Conservation (phyloP, 768 basidiomycete species). For the Solioccasus polychromus region DNA sequence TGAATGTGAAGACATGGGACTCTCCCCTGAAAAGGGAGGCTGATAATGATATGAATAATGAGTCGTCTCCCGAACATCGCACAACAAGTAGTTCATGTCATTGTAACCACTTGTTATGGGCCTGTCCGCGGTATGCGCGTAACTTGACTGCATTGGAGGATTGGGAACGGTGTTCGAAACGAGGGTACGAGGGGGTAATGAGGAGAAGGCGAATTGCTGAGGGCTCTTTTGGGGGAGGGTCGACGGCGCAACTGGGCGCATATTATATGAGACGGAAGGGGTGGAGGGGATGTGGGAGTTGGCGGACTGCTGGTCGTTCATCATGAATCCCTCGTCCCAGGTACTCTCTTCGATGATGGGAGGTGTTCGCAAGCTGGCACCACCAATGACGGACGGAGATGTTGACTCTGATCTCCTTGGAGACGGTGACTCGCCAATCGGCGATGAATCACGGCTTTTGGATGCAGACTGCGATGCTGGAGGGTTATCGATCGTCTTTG, state of each 20-base stretch:
- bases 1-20: slow-evolving; percentile 41
- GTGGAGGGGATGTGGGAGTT: slow-evolving; percentile 36
- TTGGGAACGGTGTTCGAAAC: slow-evolving; percentile 43
- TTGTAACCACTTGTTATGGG: slow-evolving; percentile 46
- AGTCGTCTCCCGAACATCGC: slow-evolving; percentile 46
- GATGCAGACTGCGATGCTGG: slow-evolving; percentile 38
- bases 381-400: slow-evolving; percentile 33
- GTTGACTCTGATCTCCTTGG: slow-evolving; percentile 36
- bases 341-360: slow-evolving; percentile 47
- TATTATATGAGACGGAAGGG: slow-evolving; percentile 44
- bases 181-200: slow-evolving; percentile 42
- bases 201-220: slow-evolving; percentile 42
- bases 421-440: slow-evolving; percentile 51
- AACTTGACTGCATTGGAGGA: slow-evolving; percentile 35
- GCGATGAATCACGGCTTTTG: slow-evolving; percentile 65
- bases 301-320: slow-evolving; percentile 42
- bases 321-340: slow-evolving; percentile 59
- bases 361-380: slow-evolving; percentile 32
- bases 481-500: slow-evolving; percentile 45
- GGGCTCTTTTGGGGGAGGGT: slow-evolving; percentile 46
- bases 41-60: slow-evolving; percentile 55
- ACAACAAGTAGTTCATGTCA: slow-evolving; percentile 43
- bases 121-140: slow-evolving; percentile 51
- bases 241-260: slow-evolving; percentile 42
- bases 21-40: slow-evolving; percentile 44